phyloP scores from a whole-genome alignment of 306 rosid genomes.

The Casuarina glauca region DNA sequence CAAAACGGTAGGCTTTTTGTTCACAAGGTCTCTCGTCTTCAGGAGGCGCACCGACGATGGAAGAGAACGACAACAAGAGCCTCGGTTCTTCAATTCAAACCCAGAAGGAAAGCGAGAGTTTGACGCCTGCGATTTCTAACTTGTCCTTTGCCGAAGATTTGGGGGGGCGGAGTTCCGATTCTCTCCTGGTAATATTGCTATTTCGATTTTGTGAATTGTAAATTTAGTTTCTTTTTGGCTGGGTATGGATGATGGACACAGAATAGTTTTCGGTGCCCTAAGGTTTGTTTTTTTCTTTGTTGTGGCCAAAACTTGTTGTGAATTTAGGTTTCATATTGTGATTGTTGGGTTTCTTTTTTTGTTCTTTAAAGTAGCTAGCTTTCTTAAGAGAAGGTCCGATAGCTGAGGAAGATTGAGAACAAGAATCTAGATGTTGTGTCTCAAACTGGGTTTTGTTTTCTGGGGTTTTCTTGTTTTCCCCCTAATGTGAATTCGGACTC shows the following conservation, averaged over 20 bases:
- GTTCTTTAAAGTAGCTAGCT: background rate
- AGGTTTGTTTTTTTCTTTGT: background rate
- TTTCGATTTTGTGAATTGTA: constrained; percentile 11
- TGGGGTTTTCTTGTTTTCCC: constrained; percentile 35
- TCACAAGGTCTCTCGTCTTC: background rate
- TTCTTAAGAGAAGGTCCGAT: background rate
- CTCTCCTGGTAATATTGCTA: constrained; percentile 31
- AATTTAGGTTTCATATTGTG: background rate
- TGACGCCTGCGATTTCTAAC: constrained; percentile 34
- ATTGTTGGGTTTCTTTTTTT: background rate
- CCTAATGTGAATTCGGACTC: constrained; percentile 21
- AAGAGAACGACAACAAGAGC: background rate
- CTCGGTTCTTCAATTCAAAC: constrained; percentile 22
- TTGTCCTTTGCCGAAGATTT: constrained; percentile 16
- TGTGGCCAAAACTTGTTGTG: background rate
- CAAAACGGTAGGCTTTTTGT: background rate
- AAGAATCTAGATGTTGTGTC: constrained; percentile 20
- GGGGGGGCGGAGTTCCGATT: background rate
- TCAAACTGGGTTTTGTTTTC: constrained; percentile 34
- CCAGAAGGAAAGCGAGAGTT: constrained; percentile 7
- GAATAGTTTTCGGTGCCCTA: background rate
- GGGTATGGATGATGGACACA: background rate
- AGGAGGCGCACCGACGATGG: background rate
- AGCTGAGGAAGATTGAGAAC: constrained; percentile 35
- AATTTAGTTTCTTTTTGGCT: background rate